Base-by-base conservation (phyloP, 495 filamentous ascomycete genomes). In the Daldinia concentrica region DNA sequence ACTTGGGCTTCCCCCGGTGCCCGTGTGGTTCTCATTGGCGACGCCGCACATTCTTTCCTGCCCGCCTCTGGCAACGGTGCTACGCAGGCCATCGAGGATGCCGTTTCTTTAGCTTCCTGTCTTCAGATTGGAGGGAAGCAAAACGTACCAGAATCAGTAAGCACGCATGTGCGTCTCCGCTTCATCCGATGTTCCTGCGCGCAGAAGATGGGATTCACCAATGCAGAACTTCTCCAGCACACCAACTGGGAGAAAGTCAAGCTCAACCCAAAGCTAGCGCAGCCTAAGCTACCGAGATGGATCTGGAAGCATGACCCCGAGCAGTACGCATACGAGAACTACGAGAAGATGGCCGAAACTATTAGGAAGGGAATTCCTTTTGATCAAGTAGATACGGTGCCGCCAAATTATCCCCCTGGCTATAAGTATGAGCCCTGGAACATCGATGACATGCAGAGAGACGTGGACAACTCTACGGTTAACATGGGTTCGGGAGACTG, bases 61-160 rank as follows among this genome's bases (percentile, higher is more conserved):
- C 90, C 90, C 0, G 88, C 89, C 1, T 88, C 86, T 1, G 86
- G 85, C 8, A 89, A 91, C 65, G 91, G 90, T 4, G 90, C 87
- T 6, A 90, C 88, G 6, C 90, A 90, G 71, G 90, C 90, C 0
- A 87, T 93, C 64, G 90, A 93, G 66, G 90, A 92, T 70, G 90
- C 85, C 17, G 83, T 90, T 41, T 87, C 86, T 1, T 74, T 92
- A 2, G 89, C 90, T 3, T 82, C 86, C 1, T 89, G 86, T 56
- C 81, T 93, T 15, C 83, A 87, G 69, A 73, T 89, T 9, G 87
- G 79, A 22, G 87, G 87, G 0, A 69, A 75, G 51, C 56, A 71
- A 8, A 80, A 77, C 59, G 76, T 86, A 27, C 72, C 79, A 0
- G 71, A 79, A 39, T 79, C 83, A 12, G 81, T 86, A 1, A 80